Conservation (phyloP, 345 rosid genomes). For the Arabis hirsuta region DNA sequence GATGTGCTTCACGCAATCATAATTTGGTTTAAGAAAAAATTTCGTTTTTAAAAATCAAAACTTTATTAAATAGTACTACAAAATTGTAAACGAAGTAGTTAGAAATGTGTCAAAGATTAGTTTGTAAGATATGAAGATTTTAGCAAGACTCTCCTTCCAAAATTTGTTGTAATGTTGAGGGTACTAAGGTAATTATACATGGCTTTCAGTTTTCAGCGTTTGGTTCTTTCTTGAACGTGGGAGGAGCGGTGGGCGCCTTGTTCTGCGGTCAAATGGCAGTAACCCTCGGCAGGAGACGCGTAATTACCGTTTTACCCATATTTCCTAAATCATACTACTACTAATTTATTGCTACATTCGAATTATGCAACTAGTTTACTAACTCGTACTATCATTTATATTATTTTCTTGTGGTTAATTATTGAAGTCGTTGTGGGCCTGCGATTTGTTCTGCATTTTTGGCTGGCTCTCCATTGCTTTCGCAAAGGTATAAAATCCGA, state of each 20-base stretch:
- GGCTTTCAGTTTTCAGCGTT: slow-evolving; percentile 39
- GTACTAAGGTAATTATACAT: too few species aligned
- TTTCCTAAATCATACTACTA: not conserved
- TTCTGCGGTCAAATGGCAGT: slow-evolving; percentile 42
- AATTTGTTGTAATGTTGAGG: too few species aligned
- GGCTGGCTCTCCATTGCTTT: slow-evolving; percentile 52
- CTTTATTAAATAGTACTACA: too few species aligned
- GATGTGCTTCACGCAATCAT: too few species aligned
- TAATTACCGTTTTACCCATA: slow-evolving; percentile 17
- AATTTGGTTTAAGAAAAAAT: too few species aligned
- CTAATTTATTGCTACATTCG: not conserved
- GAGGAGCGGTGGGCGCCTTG: slow-evolving; percentile 46
- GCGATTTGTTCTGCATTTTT: slow-evolving; percentile 41
- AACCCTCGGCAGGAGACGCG: slow-evolving; percentile 42
- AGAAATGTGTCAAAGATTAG: too few species aligned
- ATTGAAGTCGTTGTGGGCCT: slow-evolving; percentile 48
- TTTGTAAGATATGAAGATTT: too few species aligned
- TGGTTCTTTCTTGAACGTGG: slow-evolving; percentile 41
- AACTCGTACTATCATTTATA: not conserved
- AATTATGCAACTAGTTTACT: too few species aligned
- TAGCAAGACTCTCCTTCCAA: too few species aligned
- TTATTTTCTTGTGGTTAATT: slow-evolving; percentile 1
- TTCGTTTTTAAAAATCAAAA: too few species aligned
- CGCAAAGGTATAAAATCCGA: slow-evolving; percentile 42
- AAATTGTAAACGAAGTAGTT: too few species aligned